Evolutionary conservation across 176 grass and related monocot species (phyloP).

Genomic region (Ampelocalamus luodianensis): DNA sequence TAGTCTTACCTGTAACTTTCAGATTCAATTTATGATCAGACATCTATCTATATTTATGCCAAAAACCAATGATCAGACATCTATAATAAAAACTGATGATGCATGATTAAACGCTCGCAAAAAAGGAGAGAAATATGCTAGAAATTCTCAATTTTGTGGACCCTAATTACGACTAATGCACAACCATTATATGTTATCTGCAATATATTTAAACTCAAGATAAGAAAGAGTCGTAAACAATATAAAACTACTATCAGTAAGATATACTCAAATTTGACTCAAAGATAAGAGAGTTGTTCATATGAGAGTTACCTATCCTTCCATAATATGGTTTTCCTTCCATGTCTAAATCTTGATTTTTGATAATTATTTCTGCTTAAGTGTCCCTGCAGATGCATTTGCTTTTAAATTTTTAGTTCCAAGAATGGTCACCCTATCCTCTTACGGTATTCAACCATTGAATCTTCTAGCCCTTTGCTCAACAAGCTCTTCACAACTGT

Average conservation of each 20-base stretch:
- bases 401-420: conserved; percentile 5
- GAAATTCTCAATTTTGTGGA: not conserved
- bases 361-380: not conserved
- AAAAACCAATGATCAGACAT: not conserved
- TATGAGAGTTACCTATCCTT: not conserved
- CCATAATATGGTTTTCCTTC: not conserved
- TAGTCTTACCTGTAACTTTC: not conserved
- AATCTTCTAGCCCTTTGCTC: not conserved
- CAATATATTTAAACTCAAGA: not conserved
- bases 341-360: not conserved
- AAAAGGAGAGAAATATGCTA: not conserved
- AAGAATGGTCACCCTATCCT: not conserved
- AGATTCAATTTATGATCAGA: not conserved
- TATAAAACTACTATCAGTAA: not conserved
- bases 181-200: not conserved
- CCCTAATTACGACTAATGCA: not conserved
- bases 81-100: not conserved
- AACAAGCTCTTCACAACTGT: not conserved
- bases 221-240: not conserved
- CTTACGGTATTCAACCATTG: not conserved
- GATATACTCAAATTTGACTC: not conserved
- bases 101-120: not conserved
- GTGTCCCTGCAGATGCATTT: not conserved
- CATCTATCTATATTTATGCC: conserved; percentile 4
- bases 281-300: not conserved